Evolutionary conservation across 2,329 filamentous ascomycete genomes (phyloP).

Genomic region (Fusarium vanettenii): DNA sequence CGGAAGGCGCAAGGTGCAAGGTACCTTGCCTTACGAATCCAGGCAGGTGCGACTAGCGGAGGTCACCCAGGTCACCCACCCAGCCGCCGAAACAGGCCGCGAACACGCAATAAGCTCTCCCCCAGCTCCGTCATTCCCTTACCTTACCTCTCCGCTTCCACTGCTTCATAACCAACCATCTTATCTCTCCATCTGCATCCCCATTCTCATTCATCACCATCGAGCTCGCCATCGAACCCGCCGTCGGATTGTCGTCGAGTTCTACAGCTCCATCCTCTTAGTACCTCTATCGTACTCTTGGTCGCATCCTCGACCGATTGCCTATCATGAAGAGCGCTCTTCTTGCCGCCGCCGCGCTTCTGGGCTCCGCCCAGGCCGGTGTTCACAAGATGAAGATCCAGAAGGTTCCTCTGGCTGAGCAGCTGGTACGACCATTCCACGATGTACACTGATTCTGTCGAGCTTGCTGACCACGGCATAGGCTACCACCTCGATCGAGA

Average conservation of each 20-base stretch:
- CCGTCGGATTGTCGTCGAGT: slow-evolving; percentile 22
- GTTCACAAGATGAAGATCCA: slow-evolving; percentile 98
- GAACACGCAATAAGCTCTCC: slow-evolving; percentile 41
- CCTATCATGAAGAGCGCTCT: slow-evolving; percentile 86
- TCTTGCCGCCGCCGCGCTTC: slow-evolving; percentile 82
- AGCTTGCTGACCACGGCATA: slow-evolving; percentile 50
- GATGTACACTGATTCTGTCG: background rate
- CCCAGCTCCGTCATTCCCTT: slow-evolving; percentile 43
- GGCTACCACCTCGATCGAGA: slow-evolving; percentile 82
- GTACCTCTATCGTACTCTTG: background rate
- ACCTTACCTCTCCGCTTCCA: slow-evolving; percentile 36
- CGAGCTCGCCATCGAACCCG: slow-evolving; percentile 22
- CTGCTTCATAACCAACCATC: slow-evolving; percentile 37
- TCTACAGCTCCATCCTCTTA: slow-evolving; percentile 1
- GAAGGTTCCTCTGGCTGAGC: slow-evolving; percentile 92
- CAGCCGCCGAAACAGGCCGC: slow-evolving; percentile 40
- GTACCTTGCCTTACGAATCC: slow-evolving; percentile 26
- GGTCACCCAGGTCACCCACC: slow-evolving; percentile 12
- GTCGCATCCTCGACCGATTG: slow-evolving; percentile 38
- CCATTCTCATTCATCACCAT: slow-evolving; percentile 19
- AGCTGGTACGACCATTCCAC: slow-evolving; percentile 75
- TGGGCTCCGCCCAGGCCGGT: slow-evolving; percentile 84
- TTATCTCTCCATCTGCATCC: slow-evolving; percentile 38
- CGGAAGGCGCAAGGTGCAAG: slow-evolving; percentile 10
- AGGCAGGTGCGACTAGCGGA: slow-evolving; percentile 32